Conservation (phyloP, 495 filamentous ascomycete genomes). For the Neurospora sp. region DNA sequence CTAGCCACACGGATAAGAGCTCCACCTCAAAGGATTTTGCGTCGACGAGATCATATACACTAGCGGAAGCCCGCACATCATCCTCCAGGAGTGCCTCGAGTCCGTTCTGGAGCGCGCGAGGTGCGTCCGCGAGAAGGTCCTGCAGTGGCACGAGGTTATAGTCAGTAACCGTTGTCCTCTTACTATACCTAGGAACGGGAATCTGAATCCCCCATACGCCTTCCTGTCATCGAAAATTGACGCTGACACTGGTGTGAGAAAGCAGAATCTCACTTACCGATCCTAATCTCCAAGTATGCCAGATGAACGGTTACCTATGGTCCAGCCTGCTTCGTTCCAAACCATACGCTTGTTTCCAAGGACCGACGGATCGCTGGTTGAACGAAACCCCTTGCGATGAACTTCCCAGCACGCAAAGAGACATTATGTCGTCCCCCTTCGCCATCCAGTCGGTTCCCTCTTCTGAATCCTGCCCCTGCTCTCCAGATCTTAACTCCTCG, state of each 20-base stretch:
- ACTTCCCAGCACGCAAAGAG: neutral
- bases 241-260: neutral
- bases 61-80: neutral
- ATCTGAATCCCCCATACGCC: neutral
- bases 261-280: neutral
- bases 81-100: neutral
- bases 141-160: neutral
- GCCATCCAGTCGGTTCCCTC: neutral
- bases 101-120: neutral
- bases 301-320: neutral
- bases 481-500: neutral
- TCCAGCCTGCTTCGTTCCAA: neutral
- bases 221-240: neutral
- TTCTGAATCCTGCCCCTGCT: neutral
- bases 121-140: neutral
- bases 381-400: neutral
- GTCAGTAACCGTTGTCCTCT: neutral
- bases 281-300: neutral
- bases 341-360: neutral
- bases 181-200: neutral
- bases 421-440: neutral
- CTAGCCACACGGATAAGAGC: neutral
- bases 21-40: neutral
- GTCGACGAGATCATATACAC: neutral
- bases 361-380: neutral